Base-by-base conservation (phyloP, 164 flowering plant species). In the Saururus chinensis region DNA sequence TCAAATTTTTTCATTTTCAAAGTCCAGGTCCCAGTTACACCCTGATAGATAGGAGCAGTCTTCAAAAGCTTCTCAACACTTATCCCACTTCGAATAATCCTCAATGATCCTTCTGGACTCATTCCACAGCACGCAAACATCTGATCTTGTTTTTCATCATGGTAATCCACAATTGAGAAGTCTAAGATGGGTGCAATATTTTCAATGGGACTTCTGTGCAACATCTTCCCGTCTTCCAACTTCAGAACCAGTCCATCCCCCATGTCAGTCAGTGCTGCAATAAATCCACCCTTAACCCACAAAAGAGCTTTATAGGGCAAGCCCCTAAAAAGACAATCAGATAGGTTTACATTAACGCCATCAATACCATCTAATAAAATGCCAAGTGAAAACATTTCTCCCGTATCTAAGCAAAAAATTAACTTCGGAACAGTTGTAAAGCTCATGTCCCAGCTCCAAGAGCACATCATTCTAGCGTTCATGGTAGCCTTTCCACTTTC, bases 111-210 rank as follows among this genome's bases (percentile, higher is more conserved):
- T 71, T 88, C 95, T 16, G 96, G 90, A 62, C 84, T 84, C 82
- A 84, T 72, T 23, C 99, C 99, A 75, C 95, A 90, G 70, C 95
- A 90, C 21, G 96, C 97, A 79, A 84, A 90, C 76, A 90, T 82
- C 72, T 93, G 97, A 70, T 86, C 88, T 61, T 81, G 92, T 74
- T 83, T 83, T 77, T 84, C 99, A 72, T 85, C 79, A 66, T 80
- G 85, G 75, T 70, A 76, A 80, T 90, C 88, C 67, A 87, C 85
- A 70, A 84, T 73, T 51, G 93, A 79, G 78, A 85, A 76, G 71
- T 93, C 99, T 65, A 90, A 74, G 61, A 93, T 85, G 62, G 99
- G 99, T 63, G 92, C 87, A 76, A 87, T 85, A 64, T 82, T 88
- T 75, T 93, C 91, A 70, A 93, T 84, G 19, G 95, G 70, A 67